Conservation (phyloP, 2,329 filamentous ascomycete genomes). For the Echinosphaeria canescens region DNA sequence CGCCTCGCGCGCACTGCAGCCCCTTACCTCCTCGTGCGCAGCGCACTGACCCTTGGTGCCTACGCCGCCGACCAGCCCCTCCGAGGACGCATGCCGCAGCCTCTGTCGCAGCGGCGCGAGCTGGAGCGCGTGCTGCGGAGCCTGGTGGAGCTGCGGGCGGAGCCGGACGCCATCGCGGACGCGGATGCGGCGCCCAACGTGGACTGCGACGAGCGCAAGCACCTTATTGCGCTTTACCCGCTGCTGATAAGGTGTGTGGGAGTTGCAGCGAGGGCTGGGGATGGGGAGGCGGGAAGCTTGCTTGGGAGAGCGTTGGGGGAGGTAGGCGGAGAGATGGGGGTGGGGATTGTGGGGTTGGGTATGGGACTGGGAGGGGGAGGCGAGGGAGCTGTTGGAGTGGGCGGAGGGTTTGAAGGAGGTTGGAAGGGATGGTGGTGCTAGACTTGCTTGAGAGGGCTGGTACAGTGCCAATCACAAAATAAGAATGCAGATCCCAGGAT, state of each 20-base stretch:
- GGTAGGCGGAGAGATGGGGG: constrained; percentile 34
- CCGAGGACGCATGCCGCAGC: constrained; percentile 74
- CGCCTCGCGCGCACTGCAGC: constrained; percentile 55
- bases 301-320: constrained; percentile 38
- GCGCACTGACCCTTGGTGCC: constrained; percentile 57
- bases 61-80: constrained; percentile 88
- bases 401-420: not conserved
- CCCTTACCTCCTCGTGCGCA: constrained; percentile 64
- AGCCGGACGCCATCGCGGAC: constrained; percentile 45
- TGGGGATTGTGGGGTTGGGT: no score
- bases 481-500: no score
- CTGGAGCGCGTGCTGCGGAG: constrained; percentile 47
- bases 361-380: not conserved
- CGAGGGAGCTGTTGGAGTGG: not conserved
- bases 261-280: constrained; percentile 32
- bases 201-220: constrained; percentile 41
- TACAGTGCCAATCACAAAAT: no score
- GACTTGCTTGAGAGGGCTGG: no score
- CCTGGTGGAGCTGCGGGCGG: constrained; percentile 45
- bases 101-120: constrained; percentile 59
- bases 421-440: not conserved
- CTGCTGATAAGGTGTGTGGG: constrained; percentile 43
- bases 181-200: constrained; percentile 23
- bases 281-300: constrained; percentile 34
- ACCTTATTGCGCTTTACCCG: constrained; percentile 64